Evolutionary conservation across 225 moss, liverwort and hornwort genomes (phyloP).

Genomic region (Polytrichum formosum): DNA sequence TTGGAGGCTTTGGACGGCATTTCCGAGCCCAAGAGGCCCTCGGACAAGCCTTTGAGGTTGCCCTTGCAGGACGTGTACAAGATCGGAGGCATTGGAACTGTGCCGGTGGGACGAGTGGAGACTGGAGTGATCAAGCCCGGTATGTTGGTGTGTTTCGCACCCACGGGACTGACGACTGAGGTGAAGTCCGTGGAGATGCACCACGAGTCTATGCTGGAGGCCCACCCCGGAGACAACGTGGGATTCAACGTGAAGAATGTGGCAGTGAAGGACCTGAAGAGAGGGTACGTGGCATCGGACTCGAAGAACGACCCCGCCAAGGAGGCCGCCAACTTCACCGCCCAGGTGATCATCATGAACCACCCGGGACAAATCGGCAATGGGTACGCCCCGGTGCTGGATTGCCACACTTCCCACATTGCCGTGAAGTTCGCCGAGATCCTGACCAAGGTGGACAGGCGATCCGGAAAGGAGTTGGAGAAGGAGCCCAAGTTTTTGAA

Average conservation of each 20-base stretch:
- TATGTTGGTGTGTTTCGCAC: conserved; percentile 50
- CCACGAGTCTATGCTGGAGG: conserved; percentile 44
- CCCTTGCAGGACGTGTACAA: conserved; percentile 82
- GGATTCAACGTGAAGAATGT: conserved; percentile 62
- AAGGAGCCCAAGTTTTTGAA: conserved; percentile 73
- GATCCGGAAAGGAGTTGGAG: conserved; percentile 60
- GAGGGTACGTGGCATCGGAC: conserved; percentile 53
- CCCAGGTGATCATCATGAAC: conserved; percentile 61
- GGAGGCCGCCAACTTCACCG: conserved; percentile 54
- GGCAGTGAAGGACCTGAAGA: conserved; percentile 52
- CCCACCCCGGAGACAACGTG: conserved; percentile 49
- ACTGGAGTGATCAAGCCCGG: conserved; percentile 60
- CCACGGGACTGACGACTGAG: conserved; percentile 60
- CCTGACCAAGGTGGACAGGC: conserved; percentile 51
- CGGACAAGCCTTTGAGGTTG: conserved; percentile 64
- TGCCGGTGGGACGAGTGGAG: conserved; percentile 56
- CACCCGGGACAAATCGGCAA: conserved; percentile 59
- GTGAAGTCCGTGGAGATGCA: conserved; percentile 69
- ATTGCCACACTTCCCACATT: conserved; percentile 63
- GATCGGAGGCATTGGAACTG: conserved; percentile 64
- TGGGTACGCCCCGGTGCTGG: conserved; percentile 56
- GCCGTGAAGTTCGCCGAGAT: conserved; percentile 60
- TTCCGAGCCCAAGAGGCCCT: conserved; percentile 72
- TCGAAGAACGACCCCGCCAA: conserved; percentile 57
- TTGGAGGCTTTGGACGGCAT: conserved; percentile 58